phyloP scores from a whole-genome alignment of 805 yeast genomes.

The Cyberlindnera suaveolens region DNA sequence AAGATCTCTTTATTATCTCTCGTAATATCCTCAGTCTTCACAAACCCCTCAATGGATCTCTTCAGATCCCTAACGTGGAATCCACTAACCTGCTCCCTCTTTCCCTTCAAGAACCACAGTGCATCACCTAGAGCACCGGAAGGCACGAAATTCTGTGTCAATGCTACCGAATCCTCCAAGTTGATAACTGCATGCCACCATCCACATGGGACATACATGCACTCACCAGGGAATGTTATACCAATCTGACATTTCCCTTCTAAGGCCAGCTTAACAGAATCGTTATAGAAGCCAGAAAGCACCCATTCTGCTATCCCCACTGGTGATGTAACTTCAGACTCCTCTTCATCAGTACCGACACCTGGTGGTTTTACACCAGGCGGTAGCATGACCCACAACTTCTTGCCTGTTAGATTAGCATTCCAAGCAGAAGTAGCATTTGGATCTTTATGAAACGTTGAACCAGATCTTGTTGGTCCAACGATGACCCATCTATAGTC shows the following conservation, averaged over 20 bases:
- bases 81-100: slow-evolving; percentile 71
- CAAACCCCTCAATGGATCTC: slow-evolving; percentile 27
- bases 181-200: slow-evolving; percentile 98
- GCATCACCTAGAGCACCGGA: slow-evolving; percentile 52
- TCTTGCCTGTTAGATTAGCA: slow-evolving; percentile 64
- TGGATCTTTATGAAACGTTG: slow-evolving; percentile 92
- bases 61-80: slow-evolving; percentile 55
- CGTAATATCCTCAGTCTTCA: slow-evolving; percentile 15
- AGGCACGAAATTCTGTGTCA: slow-evolving; percentile 88
- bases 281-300: slow-evolving; percentile 72
- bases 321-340: slow-evolving; percentile 87
- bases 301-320: slow-evolving; percentile 94
- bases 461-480: slow-evolving; percentile 79
- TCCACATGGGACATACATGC: slow-evolving; percentile 87
- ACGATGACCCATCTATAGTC: slow-evolving; percentile 90
- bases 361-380: slow-evolving; percentile 80
- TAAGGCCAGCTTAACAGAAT: slow-evolving; percentile 48
- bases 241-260: slow-evolving; percentile 52
- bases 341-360: slow-evolving; percentile 66
- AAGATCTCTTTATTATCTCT: slow-evolving; percentile 17
- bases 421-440: slow-evolving; percentile 92
- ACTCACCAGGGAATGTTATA: slow-evolving; percentile 74
- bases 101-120: slow-evolving; percentile 59
- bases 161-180: slow-evolving; percentile 72
- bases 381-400: slow-evolving; percentile 87